Percentiles rank a stretch among this genome's conserved stretches.
Evolutionary conservation across 176 grass and related monocot genomes (phyloP).

Genomic region (Pontederia paniculata): DNA sequence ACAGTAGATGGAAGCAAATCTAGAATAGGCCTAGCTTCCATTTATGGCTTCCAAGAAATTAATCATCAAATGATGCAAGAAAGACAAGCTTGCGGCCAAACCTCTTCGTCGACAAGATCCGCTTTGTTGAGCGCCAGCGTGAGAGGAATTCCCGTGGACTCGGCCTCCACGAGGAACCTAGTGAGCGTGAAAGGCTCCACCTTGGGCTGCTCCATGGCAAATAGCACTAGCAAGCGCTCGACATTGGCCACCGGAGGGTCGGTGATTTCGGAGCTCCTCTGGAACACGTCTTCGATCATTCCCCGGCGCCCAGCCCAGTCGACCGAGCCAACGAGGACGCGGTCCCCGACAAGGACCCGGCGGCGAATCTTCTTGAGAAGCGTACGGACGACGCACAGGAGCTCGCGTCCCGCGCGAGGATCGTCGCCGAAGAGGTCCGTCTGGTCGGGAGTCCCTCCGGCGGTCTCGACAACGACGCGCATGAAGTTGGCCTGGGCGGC

Average conservation of each 20-base stretch:
- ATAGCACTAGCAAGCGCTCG: constrained; percentile 59
- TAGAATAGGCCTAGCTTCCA: not conserved
- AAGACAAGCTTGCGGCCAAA: constrained; percentile 10
- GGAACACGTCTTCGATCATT: constrained; percentile 79
- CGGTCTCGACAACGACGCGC: constrained; percentile 68
- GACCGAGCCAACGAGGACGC: constrained; percentile 52
- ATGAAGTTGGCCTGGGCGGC: constrained; percentile 92
- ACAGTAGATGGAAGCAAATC: no score
- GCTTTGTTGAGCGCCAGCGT: constrained; percentile 71
- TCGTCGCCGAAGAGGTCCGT: constrained; percentile 14
- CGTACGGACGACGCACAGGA: constrained; percentile 78
- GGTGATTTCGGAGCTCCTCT: constrained; percentile 48
- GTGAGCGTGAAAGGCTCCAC: constrained; percentile 73
- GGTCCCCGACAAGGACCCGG: constrained; percentile 77
- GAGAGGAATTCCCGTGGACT: constrained; percentile 55
- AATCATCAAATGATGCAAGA: not conserved
- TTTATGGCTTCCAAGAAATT: not conserved
- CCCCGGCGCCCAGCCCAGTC: constrained; percentile 70
- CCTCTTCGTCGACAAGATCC: constrained; percentile 69
- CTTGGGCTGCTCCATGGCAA: constrained; percentile 65
- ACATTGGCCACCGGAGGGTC: constrained; percentile 87
- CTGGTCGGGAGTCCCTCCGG: constrained; percentile 16
- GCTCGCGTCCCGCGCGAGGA: constrained; percentile 38
- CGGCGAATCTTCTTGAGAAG: constrained; percentile 91
- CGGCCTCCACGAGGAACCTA: constrained; percentile 84